Evolutionary conservation across 169 alveolate genomes (phyloP), one percentile per base, ranked within the genome.

Genomic region (Eimeria acervulina): DNA sequence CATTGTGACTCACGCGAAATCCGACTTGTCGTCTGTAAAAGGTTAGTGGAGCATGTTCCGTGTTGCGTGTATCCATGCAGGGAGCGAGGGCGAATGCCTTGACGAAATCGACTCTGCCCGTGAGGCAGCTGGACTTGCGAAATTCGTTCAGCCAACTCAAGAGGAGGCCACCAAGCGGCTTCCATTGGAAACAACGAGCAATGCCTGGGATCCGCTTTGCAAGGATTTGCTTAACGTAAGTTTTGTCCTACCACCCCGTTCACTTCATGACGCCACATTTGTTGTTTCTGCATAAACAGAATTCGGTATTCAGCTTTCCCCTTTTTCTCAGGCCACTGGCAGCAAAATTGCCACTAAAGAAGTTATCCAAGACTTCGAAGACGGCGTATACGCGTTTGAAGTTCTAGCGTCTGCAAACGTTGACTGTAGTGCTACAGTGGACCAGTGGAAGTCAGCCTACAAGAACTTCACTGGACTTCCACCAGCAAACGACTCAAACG

Each of bases 91-190:
- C 23, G 23, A 40, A 12, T 78, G 88, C 63, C 61, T 78, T 6
- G 12, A 19, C 6, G 38, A 78, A 10, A 23, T 78, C 88, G 23
- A 78, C 31, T 0, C 55, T 44, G 63, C 88, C n/a, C 88, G 88
- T 3, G 33, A 42, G 63, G 88, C 88, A 78, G 88, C 63, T 78
- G 88, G 88, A 42, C 88, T 78, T 26, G 38, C 36, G 40, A n/a
- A 44, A 4, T 42, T 78, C 23, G 8, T 26, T 17, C 42, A 31
- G 47, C 47, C 80, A 68, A 33, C 47, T 10, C 0, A 19, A 15
- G 23, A 5, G 2, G 80, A 68, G 26, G 23, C 42, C 23, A 68
- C 47, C 0, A 28, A 33, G n/a, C 15, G 44, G n/a, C 80, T 68
- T 33, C 80, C 80, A 0, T 28, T 31, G 47, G 47, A 12, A 12